These are phyloP conservation scores for Filobasidium uniguttulatum DNA, from an alignment of 1,284 basidiomycete species.

Conservation along the genomic window DNA sequence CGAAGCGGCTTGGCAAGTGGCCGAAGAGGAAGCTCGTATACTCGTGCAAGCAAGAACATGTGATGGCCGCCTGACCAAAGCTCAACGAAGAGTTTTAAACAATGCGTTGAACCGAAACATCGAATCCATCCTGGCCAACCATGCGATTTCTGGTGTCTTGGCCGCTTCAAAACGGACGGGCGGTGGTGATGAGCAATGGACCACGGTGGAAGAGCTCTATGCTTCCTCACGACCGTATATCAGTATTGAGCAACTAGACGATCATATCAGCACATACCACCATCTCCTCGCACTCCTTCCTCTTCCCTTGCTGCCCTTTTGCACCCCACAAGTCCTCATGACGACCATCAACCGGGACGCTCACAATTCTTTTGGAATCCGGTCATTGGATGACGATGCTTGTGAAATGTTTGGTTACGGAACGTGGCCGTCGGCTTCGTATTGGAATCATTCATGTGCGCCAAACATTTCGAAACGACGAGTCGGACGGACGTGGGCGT, in stretches of 20 bases:
- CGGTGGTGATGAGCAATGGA: not conserved
- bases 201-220: not conserved
- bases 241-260: not conserved
- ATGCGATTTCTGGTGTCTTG: not conserved
- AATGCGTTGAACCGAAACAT: not conserved
- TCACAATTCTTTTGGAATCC: slow-evolving; percentile 7
- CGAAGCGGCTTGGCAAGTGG: not conserved
- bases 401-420: slow-evolving; percentile 9
- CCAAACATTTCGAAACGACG: not conserved
- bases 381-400: slow-evolving; percentile 6
- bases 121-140: not conserved
- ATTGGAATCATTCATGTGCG: slow-evolving; percentile 6
- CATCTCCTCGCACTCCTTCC: slow-evolving; percentile 8
- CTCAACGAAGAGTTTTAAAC: not conserved
- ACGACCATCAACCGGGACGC: slow-evolving; percentile 1
- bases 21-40: not conserved
- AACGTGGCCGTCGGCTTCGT: slow-evolving; percentile 5
- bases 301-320: not conserved
- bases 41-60: not conserved
- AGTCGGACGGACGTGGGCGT: not conserved
- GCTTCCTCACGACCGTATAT: not conserved
- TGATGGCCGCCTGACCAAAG: not conserved
- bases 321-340: not conserved
- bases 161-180: not conserved
- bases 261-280: not conserved